Evolutionary conservation across 2,329 filamentous ascomycete species (phyloP), one percentile per base, ranked within the genome.

Genomic region (Aspergillus clavatus): DNA sequence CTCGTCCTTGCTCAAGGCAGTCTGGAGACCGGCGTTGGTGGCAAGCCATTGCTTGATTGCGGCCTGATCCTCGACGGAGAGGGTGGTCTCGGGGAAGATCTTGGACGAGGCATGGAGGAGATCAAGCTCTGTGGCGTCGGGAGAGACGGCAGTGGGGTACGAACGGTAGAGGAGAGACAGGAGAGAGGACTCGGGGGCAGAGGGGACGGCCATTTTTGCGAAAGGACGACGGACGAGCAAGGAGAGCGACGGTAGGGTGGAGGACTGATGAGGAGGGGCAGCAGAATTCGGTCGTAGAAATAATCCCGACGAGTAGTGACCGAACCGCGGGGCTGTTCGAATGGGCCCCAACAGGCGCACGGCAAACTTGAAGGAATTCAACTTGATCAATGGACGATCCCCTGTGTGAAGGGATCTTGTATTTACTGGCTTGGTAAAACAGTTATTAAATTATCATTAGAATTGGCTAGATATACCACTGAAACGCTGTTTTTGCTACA

Each of bases 1-100:
- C 51, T 86, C 80, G 47, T 79, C 74, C 44, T 65, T 64, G 36
- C 43, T 48, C 28, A 67, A 50, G 24, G 77, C 65, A 26, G 74
- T 70, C 61, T 80, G 80, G 62, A 94, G 79, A 55, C 85, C 82
- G 50, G 83, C 79, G 33, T 87, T 82, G 37, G 86, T 87, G 62
- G 82, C 83, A 63, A 91, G 78, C 90, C 90, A 96, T 75, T 93
- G 85, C 70, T 85, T 82, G 67, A 95, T 86, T 72, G 95, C 89
- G 14, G 86, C 80, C 72, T 90, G 83, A 73, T 97, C 90, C 54
- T 82, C 79, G 59, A 84, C 76, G 52, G 81, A 82, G 75, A 93
- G 95, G 59, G 80, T 82, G 63, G 80, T 78, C 52, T 78, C 72
- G 53, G 80, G 75, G 72, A 89, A 82, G 61, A 91, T 86, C 64